phyloP scores from a whole-genome alignment of 805 yeast species.

The Wickerhamiella slavikovae region DNA sequence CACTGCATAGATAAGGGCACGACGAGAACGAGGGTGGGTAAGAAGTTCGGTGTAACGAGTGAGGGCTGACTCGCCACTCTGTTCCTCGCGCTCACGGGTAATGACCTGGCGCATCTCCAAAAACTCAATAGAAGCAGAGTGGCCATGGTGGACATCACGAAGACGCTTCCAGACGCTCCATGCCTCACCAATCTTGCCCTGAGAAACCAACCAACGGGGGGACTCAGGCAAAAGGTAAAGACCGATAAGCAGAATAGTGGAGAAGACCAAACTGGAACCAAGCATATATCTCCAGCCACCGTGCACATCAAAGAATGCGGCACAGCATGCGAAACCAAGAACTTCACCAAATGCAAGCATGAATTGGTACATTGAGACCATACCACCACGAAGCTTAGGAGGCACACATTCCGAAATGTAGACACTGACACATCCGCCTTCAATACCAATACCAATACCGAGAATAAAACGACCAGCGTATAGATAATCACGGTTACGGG shows the following conservation, averaged over 20 bases:
- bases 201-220: conserved; percentile 37
- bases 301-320: conserved; percentile 32
- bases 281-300: conserved; percentile 50
- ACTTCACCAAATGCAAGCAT: conserved; percentile 49
- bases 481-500: conserved; percentile 27
- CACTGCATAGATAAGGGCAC: conserved; percentile 36
- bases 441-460: conserved; percentile 47
- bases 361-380: conserved; percentile 43
- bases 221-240: conserved; percentile 38
- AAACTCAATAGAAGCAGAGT: conserved; percentile 29
- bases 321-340: conserved; percentile 41
- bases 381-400: conserved; percentile 33
- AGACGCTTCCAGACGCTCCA: conserved; percentile 28
- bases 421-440: conserved; percentile 43
- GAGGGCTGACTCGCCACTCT: conserved; percentile 18
- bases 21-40: conserved; percentile 35
- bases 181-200: conserved; percentile 31
- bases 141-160: conserved; percentile 27
- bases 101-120: conserved; percentile 36
- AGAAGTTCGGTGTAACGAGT: conserved; percentile 31
- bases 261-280: conserved; percentile 40
- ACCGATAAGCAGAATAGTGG: conserved; percentile 30
- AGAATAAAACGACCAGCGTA: conserved; percentile 38
- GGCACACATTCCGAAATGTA: conserved; percentile 44
- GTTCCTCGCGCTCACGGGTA: conserved; percentile 21